These are phyloP conservation scores for Adiantum capillusveneris DNA, from an alignment of 75 land plant genomes.

Conservation along the genomic window DNA sequence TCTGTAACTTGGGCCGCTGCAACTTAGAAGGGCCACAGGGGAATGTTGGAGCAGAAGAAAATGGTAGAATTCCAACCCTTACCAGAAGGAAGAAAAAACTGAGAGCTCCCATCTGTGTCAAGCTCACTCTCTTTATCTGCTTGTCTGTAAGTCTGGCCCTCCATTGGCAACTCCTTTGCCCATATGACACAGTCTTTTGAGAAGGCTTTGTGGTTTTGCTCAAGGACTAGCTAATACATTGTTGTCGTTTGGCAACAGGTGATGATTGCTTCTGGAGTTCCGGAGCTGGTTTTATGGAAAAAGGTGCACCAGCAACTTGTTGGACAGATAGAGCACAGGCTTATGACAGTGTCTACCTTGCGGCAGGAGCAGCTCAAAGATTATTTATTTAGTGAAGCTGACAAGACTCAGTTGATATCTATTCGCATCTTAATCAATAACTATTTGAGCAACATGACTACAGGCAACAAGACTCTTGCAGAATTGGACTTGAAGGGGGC, in stretches of 20 bases:
- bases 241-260: background rate
- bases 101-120: slow-evolving; percentile 27
- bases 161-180: no score
- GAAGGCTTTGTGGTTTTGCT: no score
- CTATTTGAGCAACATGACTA: slow-evolving; percentile 8
- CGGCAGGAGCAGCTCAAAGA: slow-evolving; percentile 25
- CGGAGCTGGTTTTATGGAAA: background rate
- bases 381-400: slow-evolving; percentile 19
- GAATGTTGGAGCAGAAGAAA: background rate
- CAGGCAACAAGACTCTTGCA: slow-evolving; percentile 12
- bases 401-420: slow-evolving; percentile 24
- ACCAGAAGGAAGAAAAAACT: background rate
- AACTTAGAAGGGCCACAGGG: no score
- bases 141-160: slow-evolving; percentile 10
- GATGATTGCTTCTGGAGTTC: slow-evolving; percentile 1
- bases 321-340: slow-evolving; percentile 26
- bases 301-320: slow-evolving; percentile 26
- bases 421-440: slow-evolving; percentile 19
- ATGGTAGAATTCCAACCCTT: background rate
- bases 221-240: no score
- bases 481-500: slow-evolving; percentile 14
- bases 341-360: slow-evolving; percentile 19
- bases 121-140: slow-evolving; percentile 32
- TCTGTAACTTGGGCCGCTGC: no score
- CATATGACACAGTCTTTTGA: no score